Conservation (phyloP, 495 filamentous ascomycete species). For the Podospora pseudocomata region DNA sequence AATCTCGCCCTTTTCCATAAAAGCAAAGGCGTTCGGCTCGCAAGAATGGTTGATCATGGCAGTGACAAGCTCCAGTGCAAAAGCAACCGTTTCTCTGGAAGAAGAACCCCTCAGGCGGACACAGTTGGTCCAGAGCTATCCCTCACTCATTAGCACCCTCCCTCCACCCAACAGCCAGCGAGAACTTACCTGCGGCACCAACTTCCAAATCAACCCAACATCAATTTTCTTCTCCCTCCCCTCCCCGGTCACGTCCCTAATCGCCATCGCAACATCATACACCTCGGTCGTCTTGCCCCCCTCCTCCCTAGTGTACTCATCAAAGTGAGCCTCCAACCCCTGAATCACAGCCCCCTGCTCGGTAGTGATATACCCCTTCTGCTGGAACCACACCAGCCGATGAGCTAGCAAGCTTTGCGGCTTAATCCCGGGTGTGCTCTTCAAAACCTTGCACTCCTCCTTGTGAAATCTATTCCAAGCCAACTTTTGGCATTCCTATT, state of each 20-base stretch:
- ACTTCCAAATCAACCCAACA: conserved; percentile 21
- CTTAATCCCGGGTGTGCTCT: conserved; percentile 14
- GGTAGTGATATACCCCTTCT: conserved; percentile 14
- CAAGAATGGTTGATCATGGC: conserved; percentile 68
- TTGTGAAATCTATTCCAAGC: conserved; percentile 26
- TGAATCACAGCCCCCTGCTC: conserved; percentile 12
- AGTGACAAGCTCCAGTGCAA: conserved; percentile 56
- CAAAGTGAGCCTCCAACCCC: conserved; percentile 23
- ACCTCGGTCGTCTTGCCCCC: conserved; percentile 15
- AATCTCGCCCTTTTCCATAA: conserved; percentile 52
- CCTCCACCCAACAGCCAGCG: background rate
- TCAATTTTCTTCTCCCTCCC: conserved; percentile 9
- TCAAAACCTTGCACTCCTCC: conserved; percentile 27
- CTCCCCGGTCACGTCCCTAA: conserved; percentile 10
- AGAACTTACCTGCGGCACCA: conserved; percentile 20
- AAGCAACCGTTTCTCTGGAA: conserved; percentile 55
- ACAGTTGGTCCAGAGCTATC: conserved; percentile 25
- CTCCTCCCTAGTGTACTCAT: conserved; percentile 12
- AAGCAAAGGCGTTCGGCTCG: conserved; percentile 60
- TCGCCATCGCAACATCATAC: conserved; percentile 12
- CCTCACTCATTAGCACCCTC: background rate
- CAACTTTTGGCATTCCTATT: conserved; percentile 24
- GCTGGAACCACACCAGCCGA: conserved; percentile 19
- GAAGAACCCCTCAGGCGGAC: conserved; percentile 13
- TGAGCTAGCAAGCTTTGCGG: conserved; percentile 17